Evolutionary conservation across 495 filamentous ascomycete genomes (phyloP), one percentile per base, ranked within the genome.

Genomic region (Tuber umbilicatum): DNA sequence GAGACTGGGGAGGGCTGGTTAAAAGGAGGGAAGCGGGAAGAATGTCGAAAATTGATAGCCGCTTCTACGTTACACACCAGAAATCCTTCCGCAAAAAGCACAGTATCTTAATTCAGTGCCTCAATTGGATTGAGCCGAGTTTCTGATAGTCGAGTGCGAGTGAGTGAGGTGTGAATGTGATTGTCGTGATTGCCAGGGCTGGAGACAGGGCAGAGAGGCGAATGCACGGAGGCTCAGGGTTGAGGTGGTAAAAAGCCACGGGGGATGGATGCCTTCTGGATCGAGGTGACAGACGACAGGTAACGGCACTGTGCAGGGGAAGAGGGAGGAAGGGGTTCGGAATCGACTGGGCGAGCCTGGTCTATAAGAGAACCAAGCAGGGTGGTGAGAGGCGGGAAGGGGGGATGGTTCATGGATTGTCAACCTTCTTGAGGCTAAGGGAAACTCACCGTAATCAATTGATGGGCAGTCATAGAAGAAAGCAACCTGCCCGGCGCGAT

Each of bases 221-320:
- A 76, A 50, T 73, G 75, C 60, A 67, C 40, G 75, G 72, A 60
- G 72, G 72, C 69, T 73, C 77, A 79, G 79, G 79, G 78, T 80
- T 73, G 50, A 69, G 69, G 55, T 38, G 72, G 41, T 41, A 39
- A 47, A 80, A 80, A 77, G 73, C 71, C 77, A 80, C 73, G 72
- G 72, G 70, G 78, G 73, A 74, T 75, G 78, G 79, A 72, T 79
- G 76, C 74, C 74, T 77, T 77, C 75, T 71, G 38, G 75, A 77
- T 76, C 70, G 71, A 78, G 70, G 76, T 71, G 74, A 76, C 76
- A 74, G 79, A 74, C 79, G 79, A 80, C 78, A 81, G 75, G 79
- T 75, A 80, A 73, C 79, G 78, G 78, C 73, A 74, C 67, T 68
- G 79, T 78, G 70, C 78, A 80, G 78, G 79, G 79, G 78, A 80